phyloP scores from a whole-genome alignment of 2,329 filamentous ascomycete genomes.

The Colletotrichum caudatum region DNA sequence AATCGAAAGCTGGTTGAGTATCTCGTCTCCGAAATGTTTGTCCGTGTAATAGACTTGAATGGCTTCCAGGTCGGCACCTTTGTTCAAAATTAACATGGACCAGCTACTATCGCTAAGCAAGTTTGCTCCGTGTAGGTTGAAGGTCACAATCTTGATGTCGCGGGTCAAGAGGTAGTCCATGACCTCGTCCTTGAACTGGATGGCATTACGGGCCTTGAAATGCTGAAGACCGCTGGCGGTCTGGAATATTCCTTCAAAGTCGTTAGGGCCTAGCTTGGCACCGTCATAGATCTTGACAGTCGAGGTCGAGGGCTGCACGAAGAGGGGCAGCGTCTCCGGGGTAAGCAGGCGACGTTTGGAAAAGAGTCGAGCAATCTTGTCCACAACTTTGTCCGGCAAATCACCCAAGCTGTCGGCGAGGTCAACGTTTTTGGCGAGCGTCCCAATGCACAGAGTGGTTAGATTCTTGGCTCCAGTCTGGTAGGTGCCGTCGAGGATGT shows the following conservation, averaged over 20 bases:
- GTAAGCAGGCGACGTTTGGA: constrained; percentile 70
- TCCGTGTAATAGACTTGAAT: constrained; percentile 89
- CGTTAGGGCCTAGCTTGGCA: constrained; percentile 76
- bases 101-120: constrained; percentile 83
- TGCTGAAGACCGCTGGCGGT: constrained; percentile 75
- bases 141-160: constrained; percentile 73
- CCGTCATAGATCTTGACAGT: constrained; percentile 69
- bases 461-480: constrained; percentile 76
- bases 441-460: constrained; percentile 73
- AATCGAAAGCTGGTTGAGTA: constrained; percentile 70
- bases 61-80: constrained; percentile 73
- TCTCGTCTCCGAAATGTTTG: constrained; percentile 80
- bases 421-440: constrained; percentile 71
- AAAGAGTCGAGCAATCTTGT: constrained; percentile 70
- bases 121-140: constrained; percentile 88
- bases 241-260: constrained; percentile 85
- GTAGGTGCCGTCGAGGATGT: constrained; percentile 81
- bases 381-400: constrained; percentile 65
- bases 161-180: constrained; percentile 84
- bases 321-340: constrained; percentile 66
- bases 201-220: constrained; percentile 84
- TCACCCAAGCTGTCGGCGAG: constrained; percentile 73
- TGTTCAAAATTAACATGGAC: constrained; percentile 74
- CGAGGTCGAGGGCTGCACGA: constrained; percentile 65
- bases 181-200: constrained; percentile 89